A percentile compares a stretch with the other conserved stretches of the same genome.
These are phyloP conservation scores for Neonectria neomacrospora DNA, from an alignment of 2,329 filamentous ascomycete species.

Conservation along the genomic window DNA sequence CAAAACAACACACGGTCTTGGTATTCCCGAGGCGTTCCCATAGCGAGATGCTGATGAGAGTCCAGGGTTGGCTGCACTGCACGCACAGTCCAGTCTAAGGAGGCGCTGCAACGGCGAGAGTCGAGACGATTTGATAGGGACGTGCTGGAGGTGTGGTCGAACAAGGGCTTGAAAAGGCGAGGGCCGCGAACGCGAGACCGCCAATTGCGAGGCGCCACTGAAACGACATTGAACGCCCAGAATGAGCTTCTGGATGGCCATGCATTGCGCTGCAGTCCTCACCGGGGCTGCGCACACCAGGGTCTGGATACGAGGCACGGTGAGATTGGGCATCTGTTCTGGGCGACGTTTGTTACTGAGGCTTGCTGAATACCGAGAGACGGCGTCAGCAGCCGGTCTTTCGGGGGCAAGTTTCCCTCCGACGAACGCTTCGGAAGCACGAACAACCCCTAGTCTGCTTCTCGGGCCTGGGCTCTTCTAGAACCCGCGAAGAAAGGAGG, in stretches of 20 bases:
- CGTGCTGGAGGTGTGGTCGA: conserved; percentile 1
- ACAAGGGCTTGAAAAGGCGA: conserved; percentile 1
- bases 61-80: conserved; percentile 8
- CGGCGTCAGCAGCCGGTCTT: neutral
- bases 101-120: neutral
- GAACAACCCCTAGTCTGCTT: neutral
- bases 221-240: neutral
- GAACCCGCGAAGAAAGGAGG: neutral
- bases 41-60: neutral
- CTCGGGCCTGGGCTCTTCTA: neutral
- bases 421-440: neutral
- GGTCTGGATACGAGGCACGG: conserved; percentile 4
- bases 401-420: neutral
- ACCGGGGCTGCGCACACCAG: neutral
- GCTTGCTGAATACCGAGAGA: neutral
- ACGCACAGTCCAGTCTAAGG: conserved; percentile 3
- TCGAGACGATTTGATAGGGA: neutral
- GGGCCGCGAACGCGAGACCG: conserved; percentile 11
- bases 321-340: neutral
- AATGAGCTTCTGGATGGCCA: conserved; percentile 16
- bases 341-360: neutral
- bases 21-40: conserved; percentile 44
- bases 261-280: conserved; percentile 9
- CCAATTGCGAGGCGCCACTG: conserved; percentile 8
- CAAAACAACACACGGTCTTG: conserved; percentile 2